These are phyloP conservation scores for Rhynchospora tenuis DNA, from an alignment of 176 grass and related monocot species.

Conservation along the genomic window DNA sequence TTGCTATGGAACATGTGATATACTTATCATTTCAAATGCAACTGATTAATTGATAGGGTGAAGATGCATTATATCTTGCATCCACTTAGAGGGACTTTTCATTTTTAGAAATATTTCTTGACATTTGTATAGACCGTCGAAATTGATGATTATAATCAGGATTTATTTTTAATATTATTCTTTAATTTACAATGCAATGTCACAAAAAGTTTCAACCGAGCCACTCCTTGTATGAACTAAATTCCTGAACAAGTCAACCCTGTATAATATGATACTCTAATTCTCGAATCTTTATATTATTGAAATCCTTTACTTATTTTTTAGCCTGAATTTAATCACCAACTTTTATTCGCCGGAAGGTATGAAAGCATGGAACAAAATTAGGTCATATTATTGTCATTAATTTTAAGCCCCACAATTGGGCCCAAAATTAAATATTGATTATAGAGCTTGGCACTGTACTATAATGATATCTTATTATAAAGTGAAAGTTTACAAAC, in stretches of 20 bases:
- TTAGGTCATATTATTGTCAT: slow-evolving; percentile 7
- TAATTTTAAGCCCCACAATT: neutral
- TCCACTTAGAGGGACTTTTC: neutral
- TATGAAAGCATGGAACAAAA: neutral
- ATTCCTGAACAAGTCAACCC: neutral
- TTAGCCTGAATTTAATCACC: neutral
- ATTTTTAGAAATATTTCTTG: neutral
- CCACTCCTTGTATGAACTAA: neutral
- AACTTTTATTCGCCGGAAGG: slow-evolving; percentile 6
- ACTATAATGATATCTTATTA: slow-evolving; percentile 2
- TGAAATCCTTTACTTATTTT: neutral
- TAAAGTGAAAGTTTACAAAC: neutral
- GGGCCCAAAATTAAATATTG: neutral
- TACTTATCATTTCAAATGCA: neutral
- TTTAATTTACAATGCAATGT: neutral
- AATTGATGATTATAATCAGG: neutral
- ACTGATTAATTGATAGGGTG: neutral
- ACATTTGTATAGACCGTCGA: neutral
- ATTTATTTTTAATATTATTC: neutral
- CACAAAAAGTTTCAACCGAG: neutral
- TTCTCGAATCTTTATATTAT: neutral
- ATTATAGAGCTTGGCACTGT: neutral
- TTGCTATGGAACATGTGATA: neutral
- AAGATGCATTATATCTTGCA: neutral
- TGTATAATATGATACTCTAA: neutral